Percentiles rank a stretch among this genome's conserved stretches.
phyloP scores from a whole-genome alignment of 495 filamentous ascomycete species.

The Aspergillus indologenus region DNA sequence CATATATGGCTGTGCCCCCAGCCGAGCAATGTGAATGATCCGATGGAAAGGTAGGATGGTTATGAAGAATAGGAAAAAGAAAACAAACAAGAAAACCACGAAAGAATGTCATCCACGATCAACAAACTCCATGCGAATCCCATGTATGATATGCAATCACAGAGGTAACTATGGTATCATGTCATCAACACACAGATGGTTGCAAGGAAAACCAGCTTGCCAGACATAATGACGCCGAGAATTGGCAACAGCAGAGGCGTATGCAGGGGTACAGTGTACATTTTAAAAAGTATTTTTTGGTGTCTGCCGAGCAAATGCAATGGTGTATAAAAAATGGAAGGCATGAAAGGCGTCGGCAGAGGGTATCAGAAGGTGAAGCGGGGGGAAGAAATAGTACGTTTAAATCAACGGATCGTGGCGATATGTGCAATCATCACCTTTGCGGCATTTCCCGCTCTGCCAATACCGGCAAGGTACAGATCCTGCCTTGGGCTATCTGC shows the following conservation, averaged over 20 bases:
- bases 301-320: conserved; percentile 3
- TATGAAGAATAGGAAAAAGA: too few relatives aligned
- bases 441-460: conserved; percentile 72
- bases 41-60: too few relatives aligned
- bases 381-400: conserved; percentile 5
- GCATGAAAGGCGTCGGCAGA: conserved; percentile 1
- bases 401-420: conserved; percentile 52
- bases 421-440: conserved; percentile 83
- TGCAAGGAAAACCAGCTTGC: background rate
- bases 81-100: background rate
- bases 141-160: conserved; percentile 4
- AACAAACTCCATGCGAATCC: background rate
- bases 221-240: conserved; percentile 5
- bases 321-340: conserved; percentile 8
- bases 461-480: conserved; percentile 71
- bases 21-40: background rate
- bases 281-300: conserved; percentile 1
- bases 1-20: background rate
- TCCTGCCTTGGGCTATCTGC: conserved; percentile 37
- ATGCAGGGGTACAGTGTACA: background rate
- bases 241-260: background rate
- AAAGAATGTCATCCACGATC: background rate
- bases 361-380: conserved; percentile 17
- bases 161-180: background rate
- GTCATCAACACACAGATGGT: background rate